Percentiles rank a stretch among this genome's conserved stretches.
Conservation (phyloP, 2,329 filamentous ascomycete genomes). For the Ceratocystis huliohia region DNA sequence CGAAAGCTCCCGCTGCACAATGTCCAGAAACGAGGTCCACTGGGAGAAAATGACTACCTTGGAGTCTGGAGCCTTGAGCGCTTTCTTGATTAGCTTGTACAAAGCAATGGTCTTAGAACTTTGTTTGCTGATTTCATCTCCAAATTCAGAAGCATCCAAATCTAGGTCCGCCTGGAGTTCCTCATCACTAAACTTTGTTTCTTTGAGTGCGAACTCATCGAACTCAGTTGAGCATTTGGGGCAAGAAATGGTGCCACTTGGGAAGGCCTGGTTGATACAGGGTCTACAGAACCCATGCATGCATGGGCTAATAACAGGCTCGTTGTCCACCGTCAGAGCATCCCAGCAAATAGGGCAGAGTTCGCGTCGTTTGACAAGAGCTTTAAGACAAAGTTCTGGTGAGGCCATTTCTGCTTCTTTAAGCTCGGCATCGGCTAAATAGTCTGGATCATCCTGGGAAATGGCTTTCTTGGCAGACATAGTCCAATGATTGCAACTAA, state of each 20-base stretch:
- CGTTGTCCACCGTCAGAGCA: constrained; percentile 37
- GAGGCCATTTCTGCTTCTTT: constrained; percentile 1
- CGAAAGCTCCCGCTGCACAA: constrained; percentile 56
- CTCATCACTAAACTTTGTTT: constrained; percentile 22
- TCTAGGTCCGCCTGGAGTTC: constrained; percentile 47
- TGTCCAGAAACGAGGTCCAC: constrained; percentile 62
- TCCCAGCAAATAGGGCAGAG: constrained; percentile 77
- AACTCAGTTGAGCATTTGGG: constrained; percentile 70
- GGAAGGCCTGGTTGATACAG: constrained; percentile 50
- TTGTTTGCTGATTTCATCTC: constrained; percentile 47
- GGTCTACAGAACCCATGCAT: constrained; percentile 64
- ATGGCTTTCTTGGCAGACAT: constrained; percentile 59
- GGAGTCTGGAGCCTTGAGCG: constrained; percentile 47
- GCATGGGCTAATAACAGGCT: constrained; percentile 73
- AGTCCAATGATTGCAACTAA: constrained; percentile 71
- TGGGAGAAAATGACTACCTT: constrained; percentile 67
- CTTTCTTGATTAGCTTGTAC: constrained; percentile 60
- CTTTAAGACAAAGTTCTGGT: constrained; percentile 5
- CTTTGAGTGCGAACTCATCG: constrained; percentile 37
- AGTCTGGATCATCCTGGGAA: constrained; percentile 26
- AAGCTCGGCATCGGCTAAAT: background rate
- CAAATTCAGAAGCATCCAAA: constrained; percentile 35
- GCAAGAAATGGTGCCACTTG: constrained; percentile 65
- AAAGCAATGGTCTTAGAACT: constrained; percentile 77
- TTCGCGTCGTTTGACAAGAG: constrained; percentile 44